These are phyloP conservation scores for Schoenoplectus tabernaemontani DNA, from an alignment of 202 grass and related monocot species.

Conservation along the genomic window DNA sequence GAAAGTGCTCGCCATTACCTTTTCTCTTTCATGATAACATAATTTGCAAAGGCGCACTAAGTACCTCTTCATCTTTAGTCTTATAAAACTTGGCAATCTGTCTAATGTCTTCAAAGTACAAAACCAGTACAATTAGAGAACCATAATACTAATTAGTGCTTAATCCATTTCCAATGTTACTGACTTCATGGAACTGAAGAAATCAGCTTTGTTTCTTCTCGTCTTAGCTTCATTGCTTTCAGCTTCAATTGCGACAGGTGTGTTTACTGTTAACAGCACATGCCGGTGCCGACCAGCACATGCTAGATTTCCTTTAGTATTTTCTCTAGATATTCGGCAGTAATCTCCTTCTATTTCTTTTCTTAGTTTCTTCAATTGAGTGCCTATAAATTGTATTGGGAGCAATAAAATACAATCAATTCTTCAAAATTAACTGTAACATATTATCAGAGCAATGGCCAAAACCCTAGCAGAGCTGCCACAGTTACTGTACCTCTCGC, in stretches of 20 bases:
- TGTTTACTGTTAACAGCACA: no score
- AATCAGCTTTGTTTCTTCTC: constrained; percentile 16
- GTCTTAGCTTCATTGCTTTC: constrained; percentile 25
- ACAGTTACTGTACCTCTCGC: no score
- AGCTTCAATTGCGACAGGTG: constrained; percentile 12
- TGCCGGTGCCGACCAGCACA: no score
- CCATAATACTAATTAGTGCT: neutral
- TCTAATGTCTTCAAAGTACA: constrained; percentile 10
- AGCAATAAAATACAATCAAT: no score
- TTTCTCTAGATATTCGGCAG: no score
- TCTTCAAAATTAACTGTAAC: no score
- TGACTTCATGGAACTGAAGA: constrained; percentile 24
- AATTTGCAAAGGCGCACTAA: constrained; percentile 27
- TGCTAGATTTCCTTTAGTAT: no score
- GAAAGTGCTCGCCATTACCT: constrained; percentile 9
- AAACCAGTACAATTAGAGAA: neutral
- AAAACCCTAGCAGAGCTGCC: no score
- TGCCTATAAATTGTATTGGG: no score
- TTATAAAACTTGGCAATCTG: constrained; percentile 22
- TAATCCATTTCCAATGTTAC: constrained; percentile 7
- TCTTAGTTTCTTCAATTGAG: no score
- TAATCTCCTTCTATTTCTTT: no score
- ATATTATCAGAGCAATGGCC: no score
- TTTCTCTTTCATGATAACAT: constrained; percentile 30
- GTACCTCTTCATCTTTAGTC: constrained; percentile 7